phyloP scores from a whole-genome alignment of 805 yeast species.

The Teunomyces aglyptinius region DNA sequence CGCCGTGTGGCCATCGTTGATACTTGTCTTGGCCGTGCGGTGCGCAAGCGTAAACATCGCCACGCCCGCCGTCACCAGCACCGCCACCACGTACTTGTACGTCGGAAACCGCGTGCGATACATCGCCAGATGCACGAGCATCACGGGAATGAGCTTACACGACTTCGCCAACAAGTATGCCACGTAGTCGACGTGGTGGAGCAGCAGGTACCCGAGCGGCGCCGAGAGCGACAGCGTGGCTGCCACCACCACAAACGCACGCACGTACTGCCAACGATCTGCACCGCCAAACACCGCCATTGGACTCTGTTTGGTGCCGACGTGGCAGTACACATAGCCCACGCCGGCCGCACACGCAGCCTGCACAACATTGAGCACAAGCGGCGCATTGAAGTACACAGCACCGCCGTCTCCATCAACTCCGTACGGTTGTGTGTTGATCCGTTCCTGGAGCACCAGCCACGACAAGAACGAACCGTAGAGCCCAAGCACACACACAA shows the following conservation, averaged over 20 bases:
- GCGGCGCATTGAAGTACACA: conserved; percentile 67
- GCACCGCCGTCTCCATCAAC: conserved; percentile 30
- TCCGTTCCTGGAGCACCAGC: conserved; percentile 90
- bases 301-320: conserved; percentile 31
- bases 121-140: conserved; percentile 71
- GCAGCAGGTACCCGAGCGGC: conserved; percentile 77
- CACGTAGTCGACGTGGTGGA: conserved; percentile 81
- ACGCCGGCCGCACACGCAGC: conserved; percentile 67
- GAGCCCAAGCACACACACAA: conserved; percentile 55
- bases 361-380: conserved; percentile 74
- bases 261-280: conserved; percentile 21
- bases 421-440: conserved; percentile 75
- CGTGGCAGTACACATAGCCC: conserved; percentile 58
- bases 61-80: conserved; percentile 80
- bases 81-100: conserved; percentile 77
- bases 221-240: conserved; percentile 76
- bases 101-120: conserved; percentile 71
- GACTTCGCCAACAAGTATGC: conserved; percentile 86
- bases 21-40: conserved; percentile 15
- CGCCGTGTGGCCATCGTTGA: conserved; percentile 41
- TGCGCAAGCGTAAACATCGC: conserved; percentile 63
- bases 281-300: conserved; percentile 34
- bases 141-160: conserved; percentile 92
- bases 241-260: conserved; percentile 53
- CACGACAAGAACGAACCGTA: conserved; percentile 86